These are phyloP conservation scores for Penicillium macrosclerotiorum DNA, from an alignment of 495 filamentous ascomycete genomes.

Conservation along the genomic window DNA sequence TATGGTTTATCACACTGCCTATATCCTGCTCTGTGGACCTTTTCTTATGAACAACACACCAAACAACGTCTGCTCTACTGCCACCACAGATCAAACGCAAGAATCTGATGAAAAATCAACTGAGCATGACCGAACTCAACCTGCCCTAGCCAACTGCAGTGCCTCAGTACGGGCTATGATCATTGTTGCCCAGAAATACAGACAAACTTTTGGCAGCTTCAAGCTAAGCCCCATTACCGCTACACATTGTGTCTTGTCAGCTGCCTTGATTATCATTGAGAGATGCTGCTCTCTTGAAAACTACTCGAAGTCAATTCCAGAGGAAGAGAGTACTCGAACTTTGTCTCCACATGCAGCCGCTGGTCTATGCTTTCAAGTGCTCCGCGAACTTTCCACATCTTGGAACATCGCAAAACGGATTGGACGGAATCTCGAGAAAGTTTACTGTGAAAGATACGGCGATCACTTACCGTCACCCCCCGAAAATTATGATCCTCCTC, in stretches of 20 bases:
- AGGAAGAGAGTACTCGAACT: neutral
- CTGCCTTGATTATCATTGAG: slow-evolving; percentile 25
- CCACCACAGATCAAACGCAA: neutral
- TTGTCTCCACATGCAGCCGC: slow-evolving; percentile 15
- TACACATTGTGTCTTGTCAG: slow-evolving; percentile 29
- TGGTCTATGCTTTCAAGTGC: slow-evolving; percentile 16
- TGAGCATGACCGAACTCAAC: neutral
- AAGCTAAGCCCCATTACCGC: slow-evolving; percentile 28
- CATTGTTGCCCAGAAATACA: slow-evolving; percentile 25
- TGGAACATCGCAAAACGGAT: slow-evolving; percentile 29
- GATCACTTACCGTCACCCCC: slow-evolving; percentile 10
- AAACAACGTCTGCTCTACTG: too few relatives aligned
- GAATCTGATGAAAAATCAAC: neutral
- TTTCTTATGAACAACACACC: slow-evolving; percentile 10
- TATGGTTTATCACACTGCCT: slow-evolving; percentile 30
- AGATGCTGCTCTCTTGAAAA: slow-evolving; percentile 12
- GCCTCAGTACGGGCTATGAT: slow-evolving; percentile 21
- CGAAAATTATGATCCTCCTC: neutral
- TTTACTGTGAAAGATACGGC: slow-evolving; percentile 19
- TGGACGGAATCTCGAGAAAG: slow-evolving; percentile 22
- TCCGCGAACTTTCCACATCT: slow-evolving; percentile 23
- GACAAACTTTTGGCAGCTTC: slow-evolving; percentile 30
- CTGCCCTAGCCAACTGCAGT: slow-evolving; percentile 12
- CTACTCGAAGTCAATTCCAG: neutral
- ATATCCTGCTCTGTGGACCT: slow-evolving; percentile 25